Evolutionary conservation across 1,284 basidiomycete genomes (phyloP).

Genomic region (Marasmius fiardii): DNA sequence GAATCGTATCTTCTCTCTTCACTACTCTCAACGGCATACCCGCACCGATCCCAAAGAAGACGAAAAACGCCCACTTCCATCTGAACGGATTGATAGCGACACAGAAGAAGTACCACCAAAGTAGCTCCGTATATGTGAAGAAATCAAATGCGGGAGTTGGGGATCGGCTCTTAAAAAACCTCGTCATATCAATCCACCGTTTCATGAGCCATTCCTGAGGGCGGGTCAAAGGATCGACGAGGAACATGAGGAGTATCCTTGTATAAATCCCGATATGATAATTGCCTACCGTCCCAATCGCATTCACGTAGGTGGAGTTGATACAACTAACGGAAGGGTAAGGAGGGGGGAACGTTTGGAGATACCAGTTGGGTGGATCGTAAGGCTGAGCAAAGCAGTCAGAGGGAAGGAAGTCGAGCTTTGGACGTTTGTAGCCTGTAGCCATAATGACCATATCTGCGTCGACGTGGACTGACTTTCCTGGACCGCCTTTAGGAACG

Average conservation of each 20-base stretch:
- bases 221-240: slow-evolving; percentile 50
- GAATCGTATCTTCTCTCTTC: slow-evolving; percentile 10
- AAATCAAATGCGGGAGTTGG: slow-evolving; percentile 41
- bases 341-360: slow-evolving; percentile 61
- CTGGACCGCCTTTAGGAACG: slow-evolving; percentile 13
- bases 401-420: slow-evolving; percentile 50
- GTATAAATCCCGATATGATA: slow-evolving; percentile 34
- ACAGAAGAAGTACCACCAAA: slow-evolving; percentile 17
- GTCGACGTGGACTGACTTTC: slow-evolving; percentile 27
- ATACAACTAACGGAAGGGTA: slow-evolving; percentile 58
- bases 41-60: slow-evolving; percentile 14
- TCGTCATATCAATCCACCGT: slow-evolving; percentile 60
- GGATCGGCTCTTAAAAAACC: slow-evolving; percentile 46
- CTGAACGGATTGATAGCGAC: slow-evolving; percentile 17
- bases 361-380: slow-evolving; percentile 54
- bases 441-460: slow-evolving; percentile 62
- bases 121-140: slow-evolving; percentile 63
- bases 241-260: slow-evolving; percentile 54
- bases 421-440: slow-evolving; percentile 51
- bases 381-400: slow-evolving; percentile 63
- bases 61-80: slow-evolving; percentile 17
- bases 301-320: slow-evolving; percentile 55
- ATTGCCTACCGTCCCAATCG: slow-evolving; percentile 35
- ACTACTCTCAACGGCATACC: slow-evolving; percentile 12
- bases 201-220: slow-evolving; percentile 57